Evolutionary conservation across 495 filamentous ascomycete genomes (phyloP).

Genomic region (Penicillium soppii): DNA sequence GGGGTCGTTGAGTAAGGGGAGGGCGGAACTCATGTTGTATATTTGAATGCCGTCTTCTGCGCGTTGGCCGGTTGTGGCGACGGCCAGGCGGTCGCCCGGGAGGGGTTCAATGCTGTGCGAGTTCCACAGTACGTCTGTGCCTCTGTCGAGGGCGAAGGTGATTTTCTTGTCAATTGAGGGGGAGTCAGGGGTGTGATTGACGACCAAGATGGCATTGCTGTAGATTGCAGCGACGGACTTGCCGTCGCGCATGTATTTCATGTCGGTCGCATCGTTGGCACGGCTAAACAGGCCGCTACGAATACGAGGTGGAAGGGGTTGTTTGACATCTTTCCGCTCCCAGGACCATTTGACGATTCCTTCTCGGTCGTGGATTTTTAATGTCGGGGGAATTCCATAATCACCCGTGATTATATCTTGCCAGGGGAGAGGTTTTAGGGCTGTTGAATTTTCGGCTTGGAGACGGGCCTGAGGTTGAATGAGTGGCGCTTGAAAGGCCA

Average conservation of each 20-base stretch:
- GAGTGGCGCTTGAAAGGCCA: conserved; percentile 14
- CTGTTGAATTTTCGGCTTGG: conserved; percentile 8
- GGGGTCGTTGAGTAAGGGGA: conserved; percentile 24
- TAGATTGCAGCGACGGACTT: conserved; percentile 26
- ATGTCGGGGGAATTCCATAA: conserved; percentile 22
- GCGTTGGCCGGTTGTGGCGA: conserved; percentile 27
- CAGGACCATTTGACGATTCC: conserved; percentile 27
- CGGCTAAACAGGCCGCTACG: conserved; percentile 17
- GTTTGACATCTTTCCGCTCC: conserved; percentile 22
- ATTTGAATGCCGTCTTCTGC: conserved; percentile 30
- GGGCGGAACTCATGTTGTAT: conserved; percentile 22
- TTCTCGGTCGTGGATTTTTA: conserved; percentile 27
- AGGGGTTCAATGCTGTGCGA: conserved; percentile 27
- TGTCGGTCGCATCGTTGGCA: conserved; percentile 31
- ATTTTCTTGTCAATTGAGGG: conserved; percentile 27
- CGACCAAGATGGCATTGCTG: conserved; percentile 19
- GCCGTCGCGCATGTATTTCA: conserved; percentile 28
- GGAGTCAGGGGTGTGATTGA: conserved; percentile 30
- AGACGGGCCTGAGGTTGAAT: conserved; percentile 25
- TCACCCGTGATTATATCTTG: conserved; percentile 28
- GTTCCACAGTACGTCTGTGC: conserved; percentile 23
- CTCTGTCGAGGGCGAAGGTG: conserved; percentile 26
- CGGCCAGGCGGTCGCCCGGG: conserved; percentile 23
- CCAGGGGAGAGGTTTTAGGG: conserved; percentile 10
- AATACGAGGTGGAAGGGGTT: conserved; percentile 16